Evolutionary conservation across 2,329 filamentous ascomycete genomes (phyloP), one percentile per base, ranked within the genome.

Genomic region (Aspergillus sp.): DNA sequence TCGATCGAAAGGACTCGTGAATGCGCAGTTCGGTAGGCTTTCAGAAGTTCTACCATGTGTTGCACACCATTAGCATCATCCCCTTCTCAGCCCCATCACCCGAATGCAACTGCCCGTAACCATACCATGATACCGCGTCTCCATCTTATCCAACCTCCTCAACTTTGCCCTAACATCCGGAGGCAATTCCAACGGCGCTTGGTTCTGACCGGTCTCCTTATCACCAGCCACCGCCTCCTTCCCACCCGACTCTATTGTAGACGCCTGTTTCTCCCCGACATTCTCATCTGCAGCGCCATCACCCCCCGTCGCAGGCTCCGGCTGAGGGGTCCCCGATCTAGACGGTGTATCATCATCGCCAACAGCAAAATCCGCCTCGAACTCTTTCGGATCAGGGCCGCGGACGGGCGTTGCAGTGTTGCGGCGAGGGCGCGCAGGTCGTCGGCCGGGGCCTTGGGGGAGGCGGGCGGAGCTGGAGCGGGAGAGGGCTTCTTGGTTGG

Each of bases 11-110:
- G 82, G 38, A 90, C 88, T 45, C 90, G 84, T 49, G 87, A 82
- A 72, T 98, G 91, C 15, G 93, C 93, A 55, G 90, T 84, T 52
- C 90, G 83, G 69, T 98, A 98, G 7, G 91, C 95, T 48, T 89
- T 85, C 44, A 97, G 76, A 1, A 98, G 77, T 61, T 97, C 91
- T 89, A 56, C 5, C n/a, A 49, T 27, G 54, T 17, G 47, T 41
- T 35, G 23, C 41, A 20, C 42, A 23, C 20, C 42, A 45, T 20
- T 38, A 45, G 17, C 15, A 3, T 39, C 17, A 22, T 10, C 5
- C 7, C 12, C 15, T 9, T 19, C 1, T 20, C 10, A 6, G n/a
- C 10, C 15, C 9, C 37, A 39, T 19, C 19, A 19, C 33, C 13
- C n/a, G 4, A 10, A 37, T 37, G 3, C 17, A 19, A 15, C 17